phyloP scores from a whole-genome alignment of 75 land plant species.

The Cryptomeria japonica region DNA sequence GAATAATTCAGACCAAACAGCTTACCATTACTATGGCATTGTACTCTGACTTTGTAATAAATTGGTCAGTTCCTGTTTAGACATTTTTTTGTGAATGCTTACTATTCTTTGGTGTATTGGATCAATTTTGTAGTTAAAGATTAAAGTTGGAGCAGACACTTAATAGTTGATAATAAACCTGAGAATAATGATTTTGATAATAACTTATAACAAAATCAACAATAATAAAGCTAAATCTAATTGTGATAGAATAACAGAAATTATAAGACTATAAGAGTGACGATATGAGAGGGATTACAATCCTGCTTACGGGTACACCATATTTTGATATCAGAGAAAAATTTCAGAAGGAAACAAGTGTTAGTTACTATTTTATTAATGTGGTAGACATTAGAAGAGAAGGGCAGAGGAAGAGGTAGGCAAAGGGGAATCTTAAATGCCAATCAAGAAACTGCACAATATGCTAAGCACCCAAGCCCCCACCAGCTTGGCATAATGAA shows the following conservation, averaged over 20 bases:
- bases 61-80: neutral
- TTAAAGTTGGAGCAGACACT: neutral
- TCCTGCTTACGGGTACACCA: neutral
- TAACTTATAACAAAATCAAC: neutral
- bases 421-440: neutral
- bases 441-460: neutral
- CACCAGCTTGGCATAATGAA: no score
- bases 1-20: neutral
- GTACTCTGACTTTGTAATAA: neutral
- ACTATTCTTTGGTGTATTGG: neutral
- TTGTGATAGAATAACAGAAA: no score
- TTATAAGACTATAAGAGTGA: neutral
- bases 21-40: neutral
- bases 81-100: no score
- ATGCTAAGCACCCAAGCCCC: no score
- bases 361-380: neutral
- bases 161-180: neutral
- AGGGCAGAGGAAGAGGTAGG: neutral
- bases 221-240: no score
- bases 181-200: no score
- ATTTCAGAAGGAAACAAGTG: neutral
- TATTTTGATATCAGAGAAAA: neutral
- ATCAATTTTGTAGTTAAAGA: no score
- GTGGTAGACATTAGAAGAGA: neutral
- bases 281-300: no score